Evolutionary conservation across 176 grass and related monocot species (phyloP), one percentile per base, ranked within the genome.

Genomic region (Carex pumila): DNA sequence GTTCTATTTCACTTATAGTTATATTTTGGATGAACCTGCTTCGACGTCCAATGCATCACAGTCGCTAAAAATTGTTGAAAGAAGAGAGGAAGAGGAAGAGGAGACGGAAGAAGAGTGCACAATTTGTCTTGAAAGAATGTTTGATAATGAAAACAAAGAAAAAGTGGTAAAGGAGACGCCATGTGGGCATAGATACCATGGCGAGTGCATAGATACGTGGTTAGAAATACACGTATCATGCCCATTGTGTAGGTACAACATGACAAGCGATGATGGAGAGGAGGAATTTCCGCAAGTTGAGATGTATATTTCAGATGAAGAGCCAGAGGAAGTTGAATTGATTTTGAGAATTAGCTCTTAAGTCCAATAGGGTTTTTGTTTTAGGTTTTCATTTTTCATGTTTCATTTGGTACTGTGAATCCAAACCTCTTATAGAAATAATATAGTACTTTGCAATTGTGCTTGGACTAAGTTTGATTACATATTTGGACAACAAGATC

Each of bases 181-280:
- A 39, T 92, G 90, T 14, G 17, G 81, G 84, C 90, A 92, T 56
- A 62, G 45, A 17, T 92, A 84, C 31, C 90, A 89, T 12, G 66
- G 84, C 13, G 49, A 18, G 1, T 92, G 90, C 60, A 68, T 92
- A 29, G 58, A 82, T 68, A 68, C 69, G 22, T 92, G 90, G 87
- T 18, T 87, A 37, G 12, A 31, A 14, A 81, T 92, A 39, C 84
- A 85, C 12, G 81, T 75, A 15, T 89, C 66, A 6, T 92, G 90
- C 31, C 90, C 84, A 12, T 3, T 92, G 21, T 92, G 90, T 79
- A 82, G 87, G 31, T 81, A 61, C 30, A 12, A 68, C 57, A 86
- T 92, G 73, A 80, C 86, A 52, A 36, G 21, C 22, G 76, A 69
- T 22, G 45, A 68, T 3, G 83, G 60, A 11, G 79, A 66, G 30